Evolutionary conservation across 169 alveolate genomes (phyloP).

Genomic region (Eimeria acervulina): DNA sequence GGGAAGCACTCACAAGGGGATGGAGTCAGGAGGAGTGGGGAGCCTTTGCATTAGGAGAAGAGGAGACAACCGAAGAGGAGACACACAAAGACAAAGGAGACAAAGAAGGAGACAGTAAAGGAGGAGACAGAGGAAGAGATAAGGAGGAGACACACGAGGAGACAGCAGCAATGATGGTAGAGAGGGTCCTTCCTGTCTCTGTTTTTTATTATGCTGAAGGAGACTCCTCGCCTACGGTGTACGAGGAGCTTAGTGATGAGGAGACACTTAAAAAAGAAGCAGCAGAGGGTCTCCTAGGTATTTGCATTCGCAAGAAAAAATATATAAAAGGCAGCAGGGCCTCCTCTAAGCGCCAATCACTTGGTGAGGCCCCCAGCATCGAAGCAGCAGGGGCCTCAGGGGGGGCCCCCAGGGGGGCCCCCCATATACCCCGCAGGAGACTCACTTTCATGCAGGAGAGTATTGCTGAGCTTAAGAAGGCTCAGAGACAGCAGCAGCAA

Average conservation of each 20-base stretch:
- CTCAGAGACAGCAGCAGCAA: neutral
- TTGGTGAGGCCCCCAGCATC: neutral
- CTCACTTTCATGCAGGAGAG: neutral
- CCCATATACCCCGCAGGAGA: neutral
- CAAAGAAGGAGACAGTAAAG: neutral
- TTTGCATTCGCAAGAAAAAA: neutral
- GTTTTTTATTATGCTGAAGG: slow-evolving; percentile 8
- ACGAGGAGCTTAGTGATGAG: slow-evolving; percentile 11
- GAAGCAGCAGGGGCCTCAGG: neutral
- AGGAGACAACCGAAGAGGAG: slow-evolving; percentile 16
- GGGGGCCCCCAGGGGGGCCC: slow-evolving; percentile 22
- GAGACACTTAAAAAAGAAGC: slow-evolving; percentile 15
- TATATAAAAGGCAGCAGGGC: slow-evolving; percentile 21
- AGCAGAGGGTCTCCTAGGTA: neutral
- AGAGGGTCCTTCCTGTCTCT: slow-evolving; percentile 13
- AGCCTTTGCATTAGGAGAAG: slow-evolving; percentile 41
- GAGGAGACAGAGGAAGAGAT: neutral
- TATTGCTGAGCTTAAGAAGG: neutral
- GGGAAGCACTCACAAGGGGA: slow-evolving; percentile 13
- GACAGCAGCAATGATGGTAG: neutral
- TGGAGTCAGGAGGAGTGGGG: slow-evolving; percentile 68
- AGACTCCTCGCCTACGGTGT: neutral
- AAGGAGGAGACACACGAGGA: neutral
- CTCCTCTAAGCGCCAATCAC: neutral
- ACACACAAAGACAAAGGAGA: neutral